phyloP scores from a whole-genome alignment of 441 rosid species.

The Geranium incanum region DNA sequence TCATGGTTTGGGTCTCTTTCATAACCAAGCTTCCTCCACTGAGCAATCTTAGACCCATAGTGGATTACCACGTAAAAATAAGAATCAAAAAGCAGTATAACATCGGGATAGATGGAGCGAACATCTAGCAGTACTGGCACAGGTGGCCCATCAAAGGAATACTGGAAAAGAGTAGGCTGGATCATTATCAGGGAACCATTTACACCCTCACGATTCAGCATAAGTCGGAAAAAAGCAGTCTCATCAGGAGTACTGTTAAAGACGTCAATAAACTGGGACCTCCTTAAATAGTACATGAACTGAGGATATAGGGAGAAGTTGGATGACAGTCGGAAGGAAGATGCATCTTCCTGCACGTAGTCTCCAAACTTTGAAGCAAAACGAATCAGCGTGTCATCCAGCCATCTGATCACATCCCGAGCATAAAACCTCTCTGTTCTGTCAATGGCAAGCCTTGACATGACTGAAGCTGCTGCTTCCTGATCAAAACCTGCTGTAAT shows the following conservation, averaged over 20 bases:
- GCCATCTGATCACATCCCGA: constrained; percentile 83
- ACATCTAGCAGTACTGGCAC: constrained; percentile 84
- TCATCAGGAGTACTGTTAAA: constrained; percentile 83
- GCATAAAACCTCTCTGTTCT: constrained; percentile 59
- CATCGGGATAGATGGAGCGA: constrained; percentile 58
- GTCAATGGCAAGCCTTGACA: constrained; percentile 85
- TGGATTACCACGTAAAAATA: constrained; percentile 77
- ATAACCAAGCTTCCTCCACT: constrained; percentile 78
- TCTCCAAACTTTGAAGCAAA: constrained; percentile 84
- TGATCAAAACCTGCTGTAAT: constrained; percentile 79
- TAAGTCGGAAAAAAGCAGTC: constrained; percentile 71
- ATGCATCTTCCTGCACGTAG: constrained; percentile 73
- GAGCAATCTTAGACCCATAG: constrained; percentile 78
- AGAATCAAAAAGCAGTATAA: constrained; percentile 84
- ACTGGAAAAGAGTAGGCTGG: constrained; percentile 82
- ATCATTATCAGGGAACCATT: constrained; percentile 80
- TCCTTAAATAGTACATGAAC: constrained; percentile 83
- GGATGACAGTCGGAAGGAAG: constrained; percentile 72
- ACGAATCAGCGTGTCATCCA: constrained; percentile 65
- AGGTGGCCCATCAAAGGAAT: constrained; percentile 86
- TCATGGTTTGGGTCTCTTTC: constrained; percentile 72
- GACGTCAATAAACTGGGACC: constrained; percentile 89
- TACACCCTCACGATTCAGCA: constrained; percentile 89
- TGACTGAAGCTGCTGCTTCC: constrained; percentile 86
- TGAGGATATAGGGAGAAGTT: constrained; percentile 90